phyloP scores from a whole-genome alignment of 495 filamentous ascomycete genomes.

The Astrocystis sublimbata region DNA sequence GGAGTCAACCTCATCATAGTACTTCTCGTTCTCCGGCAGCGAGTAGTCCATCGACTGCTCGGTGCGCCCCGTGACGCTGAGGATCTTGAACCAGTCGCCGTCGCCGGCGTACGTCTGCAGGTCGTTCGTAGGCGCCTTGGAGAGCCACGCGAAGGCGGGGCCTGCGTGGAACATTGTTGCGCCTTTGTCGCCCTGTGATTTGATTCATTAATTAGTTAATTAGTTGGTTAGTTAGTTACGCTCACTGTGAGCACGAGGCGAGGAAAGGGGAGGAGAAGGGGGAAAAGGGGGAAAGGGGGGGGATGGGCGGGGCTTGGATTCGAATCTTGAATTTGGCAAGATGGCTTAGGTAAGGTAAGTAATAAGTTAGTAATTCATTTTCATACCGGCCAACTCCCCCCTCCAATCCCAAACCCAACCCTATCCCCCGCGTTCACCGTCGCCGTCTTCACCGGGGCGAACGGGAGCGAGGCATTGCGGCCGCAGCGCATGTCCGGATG shows the following conservation, averaged over 20 bases:
- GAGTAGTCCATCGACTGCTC: conserved; percentile 9
- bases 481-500: conserved; percentile 5
- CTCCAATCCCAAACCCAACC: not conserved
- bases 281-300: no score
- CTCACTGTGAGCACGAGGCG: not conserved
- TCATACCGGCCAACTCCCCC: no score
- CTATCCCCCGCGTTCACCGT: not conserved
- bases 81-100: conserved; percentile 37
- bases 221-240: no score
- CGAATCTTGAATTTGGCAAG: not conserved
- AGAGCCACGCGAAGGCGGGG: conserved; percentile 18
- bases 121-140: conserved; percentile 22
- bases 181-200: not conserved
- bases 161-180: not conserved
- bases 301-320: not conserved
- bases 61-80: conserved; percentile 11
- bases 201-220: no score
- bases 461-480: not conserved
- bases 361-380: no score
- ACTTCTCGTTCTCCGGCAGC: not conserved
- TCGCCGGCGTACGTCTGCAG: conserved; percentile 23
- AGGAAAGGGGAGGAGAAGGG: no score
- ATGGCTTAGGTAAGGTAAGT: no score
- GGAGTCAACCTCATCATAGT: not conserved
- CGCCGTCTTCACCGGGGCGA: not conserved